Percentiles rank a stretch among this genome's conserved stretches.
Evolutionary conservation across 2,329 filamentous ascomycete genomes (phyloP).

Genomic region (Monilinia vaccinii-corymbosi): DNA sequence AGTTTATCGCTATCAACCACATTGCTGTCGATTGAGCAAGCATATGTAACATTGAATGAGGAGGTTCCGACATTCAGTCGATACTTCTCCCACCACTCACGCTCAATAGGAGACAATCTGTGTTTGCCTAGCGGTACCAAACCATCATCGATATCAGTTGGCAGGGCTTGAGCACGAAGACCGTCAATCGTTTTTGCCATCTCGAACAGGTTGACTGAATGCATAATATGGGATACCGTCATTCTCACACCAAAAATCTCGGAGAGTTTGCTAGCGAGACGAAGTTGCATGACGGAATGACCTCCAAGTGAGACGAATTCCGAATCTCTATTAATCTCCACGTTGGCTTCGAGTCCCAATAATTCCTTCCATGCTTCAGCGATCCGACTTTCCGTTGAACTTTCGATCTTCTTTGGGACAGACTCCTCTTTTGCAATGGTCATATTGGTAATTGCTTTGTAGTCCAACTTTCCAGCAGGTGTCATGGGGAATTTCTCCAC

Average conservation of each 20-base stretch:
- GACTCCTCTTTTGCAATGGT: neutral
- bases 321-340: conserved; percentile 12
- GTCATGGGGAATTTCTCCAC: conserved; percentile 28
- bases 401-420: neutral
- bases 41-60: conserved; percentile 26
- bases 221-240: conserved; percentile 17
- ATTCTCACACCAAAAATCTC: conserved; percentile 11
- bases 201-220: neutral
- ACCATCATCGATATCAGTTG: neutral
- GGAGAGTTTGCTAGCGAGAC: conserved; percentile 13
- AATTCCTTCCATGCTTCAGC: conserved; percentile 12
- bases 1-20: conserved; percentile 17
- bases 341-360: conserved; percentile 10
- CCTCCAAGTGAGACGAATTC: conserved; percentile 27
- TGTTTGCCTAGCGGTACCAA: neutral
- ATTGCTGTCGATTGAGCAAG: conserved; percentile 2
- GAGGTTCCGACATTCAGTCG: conserved; percentile 11
- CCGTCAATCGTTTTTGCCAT: conserved; percentile 1
- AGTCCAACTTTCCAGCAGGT: conserved; percentile 29
- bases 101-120: conserved; percentile 9
- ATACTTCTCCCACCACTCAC: conserved; percentile 11
- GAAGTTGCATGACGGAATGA: conserved; percentile 24
- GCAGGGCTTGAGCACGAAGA: neutral
- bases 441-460: conserved; percentile 21
- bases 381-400: conserved; percentile 1